Evolutionary conservation across 2,329 filamentous ascomycete species (phyloP), one percentile per base, ranked within the genome.

Genomic region (Didymella pomorum): DNA sequence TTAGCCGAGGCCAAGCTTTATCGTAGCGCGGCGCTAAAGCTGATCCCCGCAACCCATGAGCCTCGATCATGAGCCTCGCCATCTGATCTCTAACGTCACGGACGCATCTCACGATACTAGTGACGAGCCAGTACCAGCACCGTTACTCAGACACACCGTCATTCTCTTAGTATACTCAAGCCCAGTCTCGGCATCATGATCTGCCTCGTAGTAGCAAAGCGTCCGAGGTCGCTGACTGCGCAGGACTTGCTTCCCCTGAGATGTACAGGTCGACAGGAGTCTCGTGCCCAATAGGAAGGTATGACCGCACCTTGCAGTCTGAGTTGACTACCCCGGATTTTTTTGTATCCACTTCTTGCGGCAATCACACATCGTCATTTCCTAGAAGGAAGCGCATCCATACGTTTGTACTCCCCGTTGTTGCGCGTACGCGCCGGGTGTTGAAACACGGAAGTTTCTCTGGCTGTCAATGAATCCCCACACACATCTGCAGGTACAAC

Each of bases 1-100:
- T 12, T 50, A 28, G 33, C 45, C 39, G 23, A 46, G 33, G 41
- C 45, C 50, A 54, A 57, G 54, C 54, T 47, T 56, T 56, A 4
- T 10, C 23, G 29, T 48, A 41, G 52, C 44, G 52, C 26, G 18
- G 25, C 41, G 39, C 39, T 18, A 52, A 25, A 26, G 25, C 33
- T 26, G 47, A 47, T 51, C 54, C 47, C 45, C 50, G 39, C 33
- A 58, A 54, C 56, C 33, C 51, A 50, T 58, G 56, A 45, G 56
- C 39, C 41, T 50, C 45, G 33, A 35, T 46, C 51, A 50, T 58
- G 56, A 45, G 56, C 39, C 41, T 50, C 45, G 26, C 56, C 56
- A 41, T 41, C 45, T 58, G 56, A 58, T 46, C 56, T 46, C 4
- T 45, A 58, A 54, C 56, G 56, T 58, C 56, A 58, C 56, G 25